These are phyloP conservation scores for Deinandra increscens DNA, from an alignment of 129 eudicot species.

Conservation along the genomic window DNA sequence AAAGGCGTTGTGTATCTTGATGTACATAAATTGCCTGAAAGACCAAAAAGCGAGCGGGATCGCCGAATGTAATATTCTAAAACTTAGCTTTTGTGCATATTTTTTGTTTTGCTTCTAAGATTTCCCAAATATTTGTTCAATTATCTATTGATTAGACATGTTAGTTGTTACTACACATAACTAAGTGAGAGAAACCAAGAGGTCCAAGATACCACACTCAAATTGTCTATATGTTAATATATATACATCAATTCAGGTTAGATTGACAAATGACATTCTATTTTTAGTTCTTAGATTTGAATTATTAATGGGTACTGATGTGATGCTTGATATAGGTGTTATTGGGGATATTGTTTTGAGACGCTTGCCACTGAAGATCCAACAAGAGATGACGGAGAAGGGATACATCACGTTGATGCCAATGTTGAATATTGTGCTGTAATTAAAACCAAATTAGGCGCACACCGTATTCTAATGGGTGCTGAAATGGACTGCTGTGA, in stretches of 20 bases:
- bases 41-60: constrained; percentile 81
- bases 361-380: constrained; percentile 98
- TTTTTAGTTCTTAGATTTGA: not conserved
- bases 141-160: not conserved
- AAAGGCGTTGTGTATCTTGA: constrained; percentile 98
- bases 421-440: constrained; percentile 86
- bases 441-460: constrained; percentile 86
- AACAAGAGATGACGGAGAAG: constrained; percentile 91
- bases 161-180: not conserved
- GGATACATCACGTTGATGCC: constrained; percentile 83
- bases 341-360: constrained; percentile 97
- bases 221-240: not conserved
- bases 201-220: too few relatives aligned
- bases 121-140: not conserved
- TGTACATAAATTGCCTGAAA: constrained; percentile 91
- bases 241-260: not conserved
- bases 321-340: constrained; percentile 45
- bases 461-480: constrained; percentile 93
- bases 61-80: constrained; percentile 60
- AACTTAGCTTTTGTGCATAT: not conserved
- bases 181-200: too few relatives aligned
- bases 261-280: not conserved
- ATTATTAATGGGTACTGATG: not conserved
- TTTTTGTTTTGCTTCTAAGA: not conserved
- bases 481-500: constrained; percentile 99